Evolutionary conservation across 352 stramenopile species (phyloP), one percentile per base, ranked within the genome.

Genomic region (Pythium phragmiticola): DNA sequence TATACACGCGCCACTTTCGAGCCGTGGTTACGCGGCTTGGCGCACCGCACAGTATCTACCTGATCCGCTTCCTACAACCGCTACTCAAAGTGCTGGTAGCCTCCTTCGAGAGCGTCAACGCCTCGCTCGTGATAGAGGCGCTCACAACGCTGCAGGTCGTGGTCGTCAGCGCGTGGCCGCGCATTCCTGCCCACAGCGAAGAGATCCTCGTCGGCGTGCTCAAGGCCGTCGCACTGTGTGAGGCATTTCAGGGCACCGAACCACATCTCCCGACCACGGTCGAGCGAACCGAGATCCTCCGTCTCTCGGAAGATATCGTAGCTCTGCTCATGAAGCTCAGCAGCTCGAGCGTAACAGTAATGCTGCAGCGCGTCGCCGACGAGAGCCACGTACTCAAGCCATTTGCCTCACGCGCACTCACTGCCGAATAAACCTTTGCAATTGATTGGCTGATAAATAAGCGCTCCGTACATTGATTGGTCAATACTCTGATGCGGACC

Each of bases 51-150:
- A 94, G 84, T 33, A 60, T 94, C 9, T 79, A 90, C 19, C 28
- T 87, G 36, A 77, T 94, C 49, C 78, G 77, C 30, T 95, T 90
- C 59, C 53, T 95, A 23, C 87, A 93, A 60, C 79, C 87, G 19
- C 65, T 95, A 39, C 68, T 94, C 58, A 91, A 92, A 53, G 83
- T 94, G 19, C 48, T 92, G 21, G 21, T 87, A 17, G 82, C 80
- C 3, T 80, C 78, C 1, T 84, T 92, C 45, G 87, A 94, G 43
- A 82, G 76, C 43, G 63, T 90, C 54, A 80, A 89, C 46, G 70
- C 73, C 5, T 23, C 48, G 1, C 42, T 95, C 19, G 45, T 87
- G 7, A 28, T 80, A 5, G 75, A 87, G 48, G 84, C 81, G 14
- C 73, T 95, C 14, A 61, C 89, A 66, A 78, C 82, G 0, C 60